A percentile compares a stretch with the other conserved stretches of the same genome.
Evolutionary conservation across 805 yeast species (phyloP).

Genomic region (Yarrowia bubula): DNA sequence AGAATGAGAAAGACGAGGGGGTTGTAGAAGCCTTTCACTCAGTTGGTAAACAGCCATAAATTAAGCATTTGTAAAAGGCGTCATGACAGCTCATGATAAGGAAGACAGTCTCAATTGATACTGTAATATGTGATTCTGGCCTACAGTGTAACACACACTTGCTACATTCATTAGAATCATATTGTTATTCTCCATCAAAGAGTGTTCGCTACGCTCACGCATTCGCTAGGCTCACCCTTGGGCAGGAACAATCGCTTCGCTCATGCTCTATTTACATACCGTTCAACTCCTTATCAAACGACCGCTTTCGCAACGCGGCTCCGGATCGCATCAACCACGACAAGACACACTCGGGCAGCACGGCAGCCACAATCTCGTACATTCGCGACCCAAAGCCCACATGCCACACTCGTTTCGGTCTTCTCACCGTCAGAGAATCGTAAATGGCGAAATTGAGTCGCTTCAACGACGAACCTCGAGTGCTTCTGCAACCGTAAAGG

Average conservation of each 20-base stretch:
- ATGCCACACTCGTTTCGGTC: constrained; percentile 37
- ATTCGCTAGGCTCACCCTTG: no score
- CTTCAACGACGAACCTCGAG: constrained; percentile 38
- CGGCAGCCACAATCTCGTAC: constrained; percentile 35
- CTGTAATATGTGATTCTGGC: no score
- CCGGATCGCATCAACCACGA: constrained; percentile 42
- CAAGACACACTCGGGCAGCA: constrained; percentile 38
- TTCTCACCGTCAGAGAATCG: constrained; percentile 35
- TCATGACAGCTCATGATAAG: no score
- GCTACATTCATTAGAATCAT: no score
- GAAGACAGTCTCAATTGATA: background rate
- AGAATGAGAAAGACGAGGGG: no score
- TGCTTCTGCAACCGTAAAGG: constrained; percentile 36
- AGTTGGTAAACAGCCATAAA: background rate
- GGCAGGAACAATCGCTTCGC: background rate
- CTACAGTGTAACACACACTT: no score
- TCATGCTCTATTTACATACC: constrained; percentile 19
- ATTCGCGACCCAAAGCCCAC: constrained; percentile 40
- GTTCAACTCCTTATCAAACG: constrained; percentile 22
- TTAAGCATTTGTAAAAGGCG: no score
- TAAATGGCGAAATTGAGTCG: constrained; percentile 38
- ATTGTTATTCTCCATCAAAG: no score
- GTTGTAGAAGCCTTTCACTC: no score
- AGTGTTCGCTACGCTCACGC: no score
- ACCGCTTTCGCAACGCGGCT: constrained; percentile 17